Conservation (phyloP, 2,329 filamentous ascomycete species). For the Penicillium sp. region DNA sequence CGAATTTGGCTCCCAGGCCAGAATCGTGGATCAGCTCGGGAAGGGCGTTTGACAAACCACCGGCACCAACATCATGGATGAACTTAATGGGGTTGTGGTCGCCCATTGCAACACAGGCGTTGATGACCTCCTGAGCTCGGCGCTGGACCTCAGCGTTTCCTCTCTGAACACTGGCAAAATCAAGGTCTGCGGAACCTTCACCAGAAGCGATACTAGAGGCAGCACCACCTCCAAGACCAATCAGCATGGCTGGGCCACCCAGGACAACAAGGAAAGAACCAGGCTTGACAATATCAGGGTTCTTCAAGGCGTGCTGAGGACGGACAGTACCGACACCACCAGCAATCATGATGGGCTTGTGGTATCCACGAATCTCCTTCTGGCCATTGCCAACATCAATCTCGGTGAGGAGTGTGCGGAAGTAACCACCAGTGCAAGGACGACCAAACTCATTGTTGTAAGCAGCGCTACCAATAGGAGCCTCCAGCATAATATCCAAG, state of each 20-base stretch:
- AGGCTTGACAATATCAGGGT: slow-evolving; percentile 72
- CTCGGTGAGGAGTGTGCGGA: slow-evolving; percentile 80
- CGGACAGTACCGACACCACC: slow-evolving; percentile 91
- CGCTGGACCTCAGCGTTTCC: slow-evolving; percentile 97
- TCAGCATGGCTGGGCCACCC: slow-evolving; percentile 95
- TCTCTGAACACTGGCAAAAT: slow-evolving; percentile 95
- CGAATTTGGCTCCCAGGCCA: slow-evolving; percentile 85
- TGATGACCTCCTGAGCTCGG: slow-evolving; percentile 96
- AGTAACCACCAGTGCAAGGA: slow-evolving; percentile 84
- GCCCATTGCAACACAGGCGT: slow-evolving; percentile 84
- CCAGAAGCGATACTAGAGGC: slow-evolving; percentile 88
- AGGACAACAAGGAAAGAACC: slow-evolving; percentile 92
- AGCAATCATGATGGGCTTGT: slow-evolving; percentile 98
- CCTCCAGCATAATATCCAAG: slow-evolving; percentile 96
- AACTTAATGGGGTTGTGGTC: slow-evolving; percentile 87
- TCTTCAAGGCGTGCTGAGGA: slow-evolving; percentile 87
- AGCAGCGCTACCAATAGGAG: slow-evolving; percentile 87
- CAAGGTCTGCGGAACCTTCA: slow-evolving; percentile 85
- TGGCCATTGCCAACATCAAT: slow-evolving; percentile 61
- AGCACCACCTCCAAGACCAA: slow-evolving; percentile 91
- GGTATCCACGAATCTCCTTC: slow-evolving; percentile 81
- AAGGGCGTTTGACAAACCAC: slow-evolving; percentile 79
- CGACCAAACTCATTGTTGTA: slow-evolving; percentile 99
- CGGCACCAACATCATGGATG: slow-evolving; percentile 96
- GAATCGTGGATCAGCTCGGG: slow-evolving; percentile 92